A percentile compares a stretch with the other conserved stretches of the same genome.
Evolutionary conservation across 495 filamentous ascomycete genomes (phyloP).

Genomic region (Paragyromitra xinjiangensis): DNA sequence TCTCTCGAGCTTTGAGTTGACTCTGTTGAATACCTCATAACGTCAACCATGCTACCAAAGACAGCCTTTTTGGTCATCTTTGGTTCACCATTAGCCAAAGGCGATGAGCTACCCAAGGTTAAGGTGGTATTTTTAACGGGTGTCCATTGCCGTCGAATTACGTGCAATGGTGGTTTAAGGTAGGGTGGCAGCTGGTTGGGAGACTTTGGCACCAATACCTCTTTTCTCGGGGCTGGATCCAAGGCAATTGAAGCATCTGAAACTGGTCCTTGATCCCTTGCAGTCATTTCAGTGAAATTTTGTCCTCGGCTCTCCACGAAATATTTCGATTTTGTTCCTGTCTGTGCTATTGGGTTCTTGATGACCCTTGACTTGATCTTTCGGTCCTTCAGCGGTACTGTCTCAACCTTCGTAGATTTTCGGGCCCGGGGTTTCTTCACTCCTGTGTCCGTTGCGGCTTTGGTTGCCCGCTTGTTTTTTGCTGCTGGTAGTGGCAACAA

Average conservation of each 20-base stretch:
- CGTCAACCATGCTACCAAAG: constrained; percentile 32
- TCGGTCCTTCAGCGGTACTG: constrained; percentile 21
- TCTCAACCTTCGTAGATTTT: constrained; percentile 31
- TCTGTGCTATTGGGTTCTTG: constrained; percentile 18
- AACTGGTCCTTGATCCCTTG: neutral
- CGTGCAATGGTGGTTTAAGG: constrained; percentile 23
- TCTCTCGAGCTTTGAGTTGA: constrained; percentile 1
- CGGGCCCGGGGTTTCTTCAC: constrained; percentile 23
- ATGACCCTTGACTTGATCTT: constrained; percentile 39
- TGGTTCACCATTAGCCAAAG: constrained; percentile 17
- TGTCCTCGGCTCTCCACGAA: constrained; percentile 8
- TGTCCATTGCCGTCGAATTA: constrained; percentile 45
- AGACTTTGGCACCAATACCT: constrained; percentile 9
- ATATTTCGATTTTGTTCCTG: constrained; percentile 35
- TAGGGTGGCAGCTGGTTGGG: constrained; percentile 16
- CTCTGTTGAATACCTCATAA: constrained; percentile 46
- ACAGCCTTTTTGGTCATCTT: constrained; percentile 9
- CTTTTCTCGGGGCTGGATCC: constrained; percentile 4
- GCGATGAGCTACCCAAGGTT: constrained; percentile 21
- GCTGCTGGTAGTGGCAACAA: constrained; percentile 9
- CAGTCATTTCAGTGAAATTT: neutral
- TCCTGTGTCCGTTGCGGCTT: neutral
- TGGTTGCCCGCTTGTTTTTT: constrained; percentile 13
- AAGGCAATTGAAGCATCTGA: constrained; percentile 1
- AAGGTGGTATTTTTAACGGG: constrained; percentile 43